Conservation (phyloP, 2,329 filamentous ascomycete genomes). For the Xylariaceae sp. region DNA sequence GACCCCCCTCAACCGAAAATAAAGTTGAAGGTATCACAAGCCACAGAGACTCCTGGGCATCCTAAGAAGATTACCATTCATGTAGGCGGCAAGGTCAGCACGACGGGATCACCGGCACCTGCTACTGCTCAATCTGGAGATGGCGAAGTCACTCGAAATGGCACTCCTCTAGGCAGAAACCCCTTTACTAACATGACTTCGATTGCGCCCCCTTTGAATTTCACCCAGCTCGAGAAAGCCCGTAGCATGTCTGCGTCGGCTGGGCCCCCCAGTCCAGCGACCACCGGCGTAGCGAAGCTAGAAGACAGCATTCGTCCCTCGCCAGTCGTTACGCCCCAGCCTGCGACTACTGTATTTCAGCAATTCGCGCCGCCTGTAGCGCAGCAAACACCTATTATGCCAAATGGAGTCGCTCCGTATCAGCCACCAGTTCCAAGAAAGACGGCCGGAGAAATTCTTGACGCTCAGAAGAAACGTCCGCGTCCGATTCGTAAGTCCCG, state of each 20-base stretch:
- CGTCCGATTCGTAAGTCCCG: slow-evolving; percentile 24
- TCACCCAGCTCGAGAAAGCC: slow-evolving; percentile 33
- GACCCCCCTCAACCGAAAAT: slow-evolving; percentile 74
- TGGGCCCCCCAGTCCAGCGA: slow-evolving; percentile 43
- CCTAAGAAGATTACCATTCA: slow-evolving; percentile 68
- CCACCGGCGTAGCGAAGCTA: slow-evolving; percentile 26
- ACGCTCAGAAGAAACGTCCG: slow-evolving; percentile 28
- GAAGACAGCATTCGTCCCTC: slow-evolving; percentile 32
- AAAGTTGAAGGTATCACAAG: slow-evolving; percentile 66
- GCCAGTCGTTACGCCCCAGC: slow-evolving; percentile 26
- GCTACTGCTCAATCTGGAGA: slow-evolving; percentile 31
- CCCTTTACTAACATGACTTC: slow-evolving; percentile 23
- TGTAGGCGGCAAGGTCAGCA: slow-evolving; percentile 56
- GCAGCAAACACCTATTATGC: slow-evolving; percentile 11
- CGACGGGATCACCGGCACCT: slow-evolving; percentile 48
- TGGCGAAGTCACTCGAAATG: slow-evolving; percentile 27
- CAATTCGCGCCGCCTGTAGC: slow-evolving; percentile 19
- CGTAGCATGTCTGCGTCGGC: slow-evolving; percentile 37
- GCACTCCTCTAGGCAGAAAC: slow-evolving; percentile 22
- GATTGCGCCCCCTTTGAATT: slow-evolving; percentile 19
- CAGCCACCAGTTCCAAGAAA: slow-evolving; percentile 20
- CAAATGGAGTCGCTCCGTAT: slow-evolving; percentile 16
- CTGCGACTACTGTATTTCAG: slow-evolving; percentile 26
- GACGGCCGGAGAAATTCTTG: slow-evolving; percentile 28
- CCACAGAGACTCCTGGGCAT: slow-evolving; percentile 37